phyloP scores from a whole-genome alignment of 2,329 filamentous ascomycete genomes.

The Verticillium nubilum region DNA sequence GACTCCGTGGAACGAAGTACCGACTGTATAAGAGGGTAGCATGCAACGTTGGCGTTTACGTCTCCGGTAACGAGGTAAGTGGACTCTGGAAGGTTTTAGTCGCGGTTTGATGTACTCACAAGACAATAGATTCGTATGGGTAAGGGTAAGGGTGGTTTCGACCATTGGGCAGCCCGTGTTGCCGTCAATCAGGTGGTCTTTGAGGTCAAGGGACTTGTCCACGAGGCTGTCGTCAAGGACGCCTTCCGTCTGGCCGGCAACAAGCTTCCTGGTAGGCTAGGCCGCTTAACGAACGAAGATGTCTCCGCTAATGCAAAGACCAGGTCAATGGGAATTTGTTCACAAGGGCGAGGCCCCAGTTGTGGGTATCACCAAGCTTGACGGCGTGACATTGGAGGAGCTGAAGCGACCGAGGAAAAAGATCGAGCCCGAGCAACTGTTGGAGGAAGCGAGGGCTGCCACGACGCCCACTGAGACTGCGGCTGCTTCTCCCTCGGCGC shows the following conservation, averaged over 20 bases:
- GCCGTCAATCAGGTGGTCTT: conserved; percentile 89
- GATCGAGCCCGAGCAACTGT: conserved; percentile 40
- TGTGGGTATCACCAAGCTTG: conserved; percentile 88
- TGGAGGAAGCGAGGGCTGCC: conserved; percentile 22
- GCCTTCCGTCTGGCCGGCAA: conserved; percentile 91
- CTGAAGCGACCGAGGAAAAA: conserved; percentile 74
- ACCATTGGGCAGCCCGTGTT: conserved; percentile 90
- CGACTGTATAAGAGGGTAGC: conserved; percentile 85
- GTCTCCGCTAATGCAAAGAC: neutral
- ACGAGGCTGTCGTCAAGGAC: conserved; percentile 91
- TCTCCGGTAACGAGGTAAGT: conserved; percentile 82
- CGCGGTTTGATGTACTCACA: neutral
- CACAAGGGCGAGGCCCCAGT: conserved; percentile 85
- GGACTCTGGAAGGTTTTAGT: neutral
- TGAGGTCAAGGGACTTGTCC: conserved; percentile 83
- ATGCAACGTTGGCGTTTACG: conserved; percentile 92
- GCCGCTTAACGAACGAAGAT: neutral
- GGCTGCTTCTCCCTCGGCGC: conserved; percentile 25
- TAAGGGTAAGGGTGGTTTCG: conserved; percentile 96
- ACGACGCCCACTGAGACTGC: conserved; percentile 25
- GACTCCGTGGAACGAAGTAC: conserved; percentile 87
- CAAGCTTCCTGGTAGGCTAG: conserved; percentile 77
- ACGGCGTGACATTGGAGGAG: conserved; percentile 76
- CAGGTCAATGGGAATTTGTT: conserved; percentile 86
- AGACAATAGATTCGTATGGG: conserved; percentile 78